phyloP scores from a whole-genome alignment of 441 rosid species.

The Gossypium trilobum region DNA sequence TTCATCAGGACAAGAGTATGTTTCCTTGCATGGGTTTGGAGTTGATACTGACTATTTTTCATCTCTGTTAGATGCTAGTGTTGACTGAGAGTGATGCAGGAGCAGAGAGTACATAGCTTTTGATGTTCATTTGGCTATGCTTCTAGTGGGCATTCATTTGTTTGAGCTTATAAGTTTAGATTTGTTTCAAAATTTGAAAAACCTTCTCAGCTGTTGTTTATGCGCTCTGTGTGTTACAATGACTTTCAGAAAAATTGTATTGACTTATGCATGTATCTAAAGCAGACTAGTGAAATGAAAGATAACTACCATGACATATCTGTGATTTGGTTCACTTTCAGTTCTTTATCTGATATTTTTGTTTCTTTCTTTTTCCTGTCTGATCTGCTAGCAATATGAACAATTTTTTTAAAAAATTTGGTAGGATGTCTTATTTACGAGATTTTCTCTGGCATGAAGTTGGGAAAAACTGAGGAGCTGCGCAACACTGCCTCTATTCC shows the following conservation, averaged over 20 bases:
- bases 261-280: neutral
- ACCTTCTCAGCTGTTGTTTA: neutral
- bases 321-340: neutral
- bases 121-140: neutral
- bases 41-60: neutral
- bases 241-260: neutral
- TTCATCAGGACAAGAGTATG: neutral
- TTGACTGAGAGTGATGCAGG: neutral
- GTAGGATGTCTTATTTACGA: conserved; percentile 90
- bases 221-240: neutral
- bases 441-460: conserved; percentile 73
- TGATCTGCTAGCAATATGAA: conserved; percentile 11
- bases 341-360: neutral
- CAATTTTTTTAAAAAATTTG: neutral
- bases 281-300: neutral
- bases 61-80: neutral
- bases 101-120: neutral
- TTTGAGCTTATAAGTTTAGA: neutral
- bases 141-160: neutral
- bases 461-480: conserved; percentile 90
- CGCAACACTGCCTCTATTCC: conserved; percentile 89
- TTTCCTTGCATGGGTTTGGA: neutral
- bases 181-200: neutral
- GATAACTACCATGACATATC: neutral
- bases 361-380: neutral